These are phyloP conservation scores for Sugiyamaella americana DNA, from an alignment of 805 yeast species.

Conservation along the genomic window DNA sequence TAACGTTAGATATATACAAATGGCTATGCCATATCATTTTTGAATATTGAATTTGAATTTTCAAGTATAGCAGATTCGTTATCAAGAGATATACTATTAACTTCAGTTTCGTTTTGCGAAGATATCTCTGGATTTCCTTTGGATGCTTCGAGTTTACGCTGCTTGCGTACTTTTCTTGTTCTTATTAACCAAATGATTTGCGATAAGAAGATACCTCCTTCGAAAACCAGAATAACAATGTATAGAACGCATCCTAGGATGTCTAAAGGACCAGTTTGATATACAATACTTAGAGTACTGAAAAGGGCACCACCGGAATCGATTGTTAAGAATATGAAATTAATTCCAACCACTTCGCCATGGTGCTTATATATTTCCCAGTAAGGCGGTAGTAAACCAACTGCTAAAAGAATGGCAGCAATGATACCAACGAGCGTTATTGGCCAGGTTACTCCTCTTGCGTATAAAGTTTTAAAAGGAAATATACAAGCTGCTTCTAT, in stretches of 20 bases:
- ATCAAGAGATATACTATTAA: too few species aligned
- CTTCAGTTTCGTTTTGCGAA: too few species aligned
- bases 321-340: slow-evolving; percentile 66
- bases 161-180: slow-evolving; percentile 17
- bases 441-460: slow-evolving; percentile 63
- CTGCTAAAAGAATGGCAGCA: slow-evolving; percentile 68
- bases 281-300: slow-evolving; percentile 58
- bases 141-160: too few species aligned
- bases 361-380: slow-evolving; percentile 70
- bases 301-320: slow-evolving; percentile 81
- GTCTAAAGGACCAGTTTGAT: slow-evolving; percentile 54
- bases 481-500: slow-evolving; percentile 65
- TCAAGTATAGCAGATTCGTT: too few species aligned
- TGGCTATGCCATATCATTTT: too few species aligned
- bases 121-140: too few species aligned
- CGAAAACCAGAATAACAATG: slow-evolving; percentile 64
- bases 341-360: slow-evolving; percentile 86
- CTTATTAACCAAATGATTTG: slow-evolving; percentile 63
- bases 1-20: too few species aligned
- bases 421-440: slow-evolving; percentile 69
- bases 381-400: slow-evolving; percentile 85
- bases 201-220: slow-evolving; percentile 66
- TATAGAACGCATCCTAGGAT: slow-evolving; percentile 75
- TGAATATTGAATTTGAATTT: too few species aligned
- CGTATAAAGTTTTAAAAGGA: slow-evolving; percentile 53